Conservation (phyloP, 2,329 filamentous ascomycete species). For the Epichloe sp. region DNA sequence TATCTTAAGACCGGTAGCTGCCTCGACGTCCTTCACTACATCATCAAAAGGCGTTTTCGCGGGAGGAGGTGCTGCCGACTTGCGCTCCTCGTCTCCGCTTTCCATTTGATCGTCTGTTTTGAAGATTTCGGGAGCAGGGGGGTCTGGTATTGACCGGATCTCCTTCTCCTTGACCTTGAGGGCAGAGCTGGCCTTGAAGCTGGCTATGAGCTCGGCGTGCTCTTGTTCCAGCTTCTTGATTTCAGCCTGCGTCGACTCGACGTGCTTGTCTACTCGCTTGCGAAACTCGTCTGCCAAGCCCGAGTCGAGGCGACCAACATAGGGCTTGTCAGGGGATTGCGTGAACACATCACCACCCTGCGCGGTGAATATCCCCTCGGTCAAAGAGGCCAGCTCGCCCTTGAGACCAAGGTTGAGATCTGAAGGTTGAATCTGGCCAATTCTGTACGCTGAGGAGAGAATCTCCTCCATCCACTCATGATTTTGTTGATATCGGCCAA, state of each 20-base stretch:
- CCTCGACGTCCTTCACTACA: slow-evolving; percentile 63
- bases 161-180: slow-evolving; percentile 65
- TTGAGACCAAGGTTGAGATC: slow-evolving; percentile 77
- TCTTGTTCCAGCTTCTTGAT: slow-evolving; percentile 73
- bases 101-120: slow-evolving; percentile 46
- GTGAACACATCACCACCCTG: slow-evolving; percentile 36
- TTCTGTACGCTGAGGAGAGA: slow-evolving; percentile 76
- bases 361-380: slow-evolving; percentile 70
- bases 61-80: slow-evolving; percentile 19
- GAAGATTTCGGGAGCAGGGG: slow-evolving; percentile 47
- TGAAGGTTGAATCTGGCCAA: slow-evolving; percentile 71
- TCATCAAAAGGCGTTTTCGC: slow-evolving; percentile 49
- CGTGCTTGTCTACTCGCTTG: slow-evolving; percentile 58
- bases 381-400: slow-evolving; percentile 70
- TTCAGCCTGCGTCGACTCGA: slow-evolving; percentile 62
- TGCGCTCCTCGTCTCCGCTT: slow-evolving; percentile 34
- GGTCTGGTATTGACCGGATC: slow-evolving; percentile 52
- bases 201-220: slow-evolving; percentile 63
- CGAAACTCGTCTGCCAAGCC: slow-evolving; percentile 77
- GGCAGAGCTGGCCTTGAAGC: slow-evolving; percentile 56
- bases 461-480: slow-evolving; percentile 99
- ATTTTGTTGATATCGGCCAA: slow-evolving; percentile 80
- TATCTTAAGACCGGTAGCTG: slow-evolving; percentile 53
- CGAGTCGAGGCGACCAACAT: slow-evolving; percentile 51
- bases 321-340: slow-evolving; percentile 40